These are phyloP conservation scores for Termitomyces sp. DNA, from an alignment of 768 basidiomycete species.

Conservation along the genomic window DNA sequence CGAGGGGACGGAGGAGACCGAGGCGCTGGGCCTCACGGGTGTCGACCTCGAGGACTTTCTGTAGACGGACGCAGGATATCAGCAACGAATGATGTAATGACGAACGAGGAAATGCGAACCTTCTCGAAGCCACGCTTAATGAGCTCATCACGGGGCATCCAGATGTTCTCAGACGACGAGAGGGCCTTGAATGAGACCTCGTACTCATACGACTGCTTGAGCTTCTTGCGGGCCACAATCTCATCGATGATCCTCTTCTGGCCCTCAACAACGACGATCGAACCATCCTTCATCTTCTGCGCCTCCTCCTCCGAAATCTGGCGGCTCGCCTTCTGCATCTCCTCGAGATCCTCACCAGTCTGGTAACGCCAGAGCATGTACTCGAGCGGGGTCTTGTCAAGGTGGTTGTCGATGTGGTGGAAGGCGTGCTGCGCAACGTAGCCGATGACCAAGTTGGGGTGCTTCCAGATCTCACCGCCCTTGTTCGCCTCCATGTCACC, in stretches of 20 bases:
- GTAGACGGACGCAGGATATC: conserved; percentile 9
- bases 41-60: conserved; percentile 97
- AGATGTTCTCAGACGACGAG: conserved; percentile 97
- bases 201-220: conserved; percentile 99
- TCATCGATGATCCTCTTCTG: conserved; percentile 95
- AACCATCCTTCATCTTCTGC: conserved; percentile 97
- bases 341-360: conserved; percentile 98
- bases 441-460: conserved; percentile 98
- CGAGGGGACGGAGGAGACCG: conserved; percentile 92
- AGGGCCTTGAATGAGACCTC: conserved; percentile 95
- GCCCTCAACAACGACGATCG: conserved; percentile 81
- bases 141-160: conserved; percentile 94
- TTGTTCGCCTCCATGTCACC: conserved; percentile 96
- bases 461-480: conserved; percentile 98
- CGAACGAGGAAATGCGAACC: conserved; percentile 27
- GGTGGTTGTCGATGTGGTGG: conserved; percentile 98
- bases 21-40: conserved; percentile 96
- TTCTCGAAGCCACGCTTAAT: conserved; percentile 99
- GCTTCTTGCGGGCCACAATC: conserved; percentile 88
- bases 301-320: conserved; percentile 84
- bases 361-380: conserved; percentile 99
- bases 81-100: conserved; percentile 5
- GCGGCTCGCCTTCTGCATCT: conserved; percentile 89
- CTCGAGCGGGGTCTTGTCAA: conserved; percentile 98
- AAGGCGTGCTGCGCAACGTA: conserved; percentile 99